Conservation (phyloP, 441 rosid genomes). For the Gossypium gossypioides region DNA sequence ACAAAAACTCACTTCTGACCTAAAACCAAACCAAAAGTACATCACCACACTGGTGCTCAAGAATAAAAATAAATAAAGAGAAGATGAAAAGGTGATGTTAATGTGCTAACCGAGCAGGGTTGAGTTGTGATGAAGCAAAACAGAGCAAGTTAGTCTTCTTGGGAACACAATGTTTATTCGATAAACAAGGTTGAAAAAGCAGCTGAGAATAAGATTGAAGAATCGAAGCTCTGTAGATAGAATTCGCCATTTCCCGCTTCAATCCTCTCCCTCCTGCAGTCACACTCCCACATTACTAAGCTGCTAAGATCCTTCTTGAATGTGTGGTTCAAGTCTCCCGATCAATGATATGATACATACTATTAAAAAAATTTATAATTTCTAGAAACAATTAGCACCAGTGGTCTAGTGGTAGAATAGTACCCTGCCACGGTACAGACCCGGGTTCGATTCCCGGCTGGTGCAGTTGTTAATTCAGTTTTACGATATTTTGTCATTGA, state of each 20-base stretch:
- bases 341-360: no score
- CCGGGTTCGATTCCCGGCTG: neutral
- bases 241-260: constrained; percentile 44
- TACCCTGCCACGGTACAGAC: neutral
- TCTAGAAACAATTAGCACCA: neutral
- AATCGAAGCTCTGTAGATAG: constrained; percentile 34
- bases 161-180: constrained; percentile 6
- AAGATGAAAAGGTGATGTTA: neutral
- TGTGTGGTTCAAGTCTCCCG: constrained; percentile 12
- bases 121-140: constrained; percentile 33
- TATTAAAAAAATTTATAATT: no score
- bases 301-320: neutral
- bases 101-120: constrained; percentile 29
- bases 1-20: constrained; percentile 41
- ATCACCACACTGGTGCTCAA: neutral
- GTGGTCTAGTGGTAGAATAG: neutral
- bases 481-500: no score
- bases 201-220: constrained; percentile 16
- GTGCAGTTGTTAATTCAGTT: neutral
- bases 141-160: constrained; percentile 27
- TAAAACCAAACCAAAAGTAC: constrained; percentile 10
- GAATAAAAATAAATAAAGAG: neutral
- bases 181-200: constrained; percentile 6
- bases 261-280: neutral
- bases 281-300: neutral